A percentile compares a stretch with the other conserved stretches of the same genome.
Evolutionary conservation across 257 asterid species (phyloP).

Genomic region (Lycium ferocissimum): DNA sequence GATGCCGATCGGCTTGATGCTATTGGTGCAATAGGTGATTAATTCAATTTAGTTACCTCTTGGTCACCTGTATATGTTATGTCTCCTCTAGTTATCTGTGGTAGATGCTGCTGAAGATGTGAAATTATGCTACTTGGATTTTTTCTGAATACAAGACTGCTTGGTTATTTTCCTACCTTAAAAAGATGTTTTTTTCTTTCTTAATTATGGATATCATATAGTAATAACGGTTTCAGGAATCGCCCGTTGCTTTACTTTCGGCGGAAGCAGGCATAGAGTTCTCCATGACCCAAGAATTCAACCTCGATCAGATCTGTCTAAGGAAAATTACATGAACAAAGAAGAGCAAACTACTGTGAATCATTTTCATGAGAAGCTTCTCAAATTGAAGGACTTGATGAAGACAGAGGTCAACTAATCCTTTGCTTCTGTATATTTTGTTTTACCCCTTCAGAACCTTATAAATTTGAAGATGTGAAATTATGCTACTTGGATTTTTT

Average conservation of each 20-base stretch:
- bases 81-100: conserved; percentile 20
- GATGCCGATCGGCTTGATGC: conserved; percentile 99
- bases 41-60: conserved; percentile 1
- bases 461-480: neutral
- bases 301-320: conserved; percentile 80
- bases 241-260: conserved; percentile 95
- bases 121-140: conserved; percentile 17
- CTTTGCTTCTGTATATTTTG: conserved; percentile 16
- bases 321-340: conserved; percentile 86
- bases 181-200: neutral
- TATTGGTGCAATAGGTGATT: conserved; percentile 91
- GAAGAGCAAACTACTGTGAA: conserved; percentile 88
- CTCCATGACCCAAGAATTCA: conserved; percentile 78
- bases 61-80: neutral
- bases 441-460: neutral
- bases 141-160: conserved; percentile 4
- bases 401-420: conserved; percentile 48
- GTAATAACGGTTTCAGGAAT: conserved; percentile 59
- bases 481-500: neutral
- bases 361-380: conserved; percentile 98
- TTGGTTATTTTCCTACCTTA: conserved; percentile 7
- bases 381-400: conserved; percentile 82
- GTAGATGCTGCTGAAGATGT: neutral
- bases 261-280: conserved; percentile 79
- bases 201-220: neutral